Evolutionary conservation across 2,329 filamentous ascomycete genomes (phyloP).

Genomic region (Graphilbum fragrans): DNA sequence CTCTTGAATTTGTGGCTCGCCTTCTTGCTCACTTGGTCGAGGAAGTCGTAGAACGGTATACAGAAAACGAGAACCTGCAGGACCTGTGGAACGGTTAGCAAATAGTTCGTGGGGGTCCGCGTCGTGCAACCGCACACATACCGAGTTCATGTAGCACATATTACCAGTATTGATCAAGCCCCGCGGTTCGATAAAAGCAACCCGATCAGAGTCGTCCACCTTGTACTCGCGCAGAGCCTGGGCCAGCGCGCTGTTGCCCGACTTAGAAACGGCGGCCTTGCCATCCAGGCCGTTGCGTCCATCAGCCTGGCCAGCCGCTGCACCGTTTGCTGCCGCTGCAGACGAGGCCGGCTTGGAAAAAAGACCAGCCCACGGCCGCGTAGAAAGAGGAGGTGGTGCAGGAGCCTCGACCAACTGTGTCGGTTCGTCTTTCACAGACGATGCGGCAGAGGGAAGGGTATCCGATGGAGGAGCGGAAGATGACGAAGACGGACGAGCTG

Average conservation of each 20-base stretch:
- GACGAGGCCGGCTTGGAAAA: conserved; percentile 18
- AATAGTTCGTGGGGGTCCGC: too few relatives aligned
- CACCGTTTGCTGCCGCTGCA: conserved; percentile 13
- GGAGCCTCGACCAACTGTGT: background rate
- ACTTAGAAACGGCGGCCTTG: conserved; percentile 26
- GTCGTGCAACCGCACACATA: too few relatives aligned
- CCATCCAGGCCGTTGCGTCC: conserved; percentile 14
- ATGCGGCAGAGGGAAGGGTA: too few relatives aligned
- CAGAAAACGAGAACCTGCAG: conserved; percentile 93
- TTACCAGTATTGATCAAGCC: conserved; percentile 95
- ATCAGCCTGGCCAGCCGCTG: conserved; percentile 7
- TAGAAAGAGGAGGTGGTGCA: conserved; percentile 11
- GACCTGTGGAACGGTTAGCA: conserved; percentile 21
- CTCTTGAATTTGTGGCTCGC: conserved; percentile 89
- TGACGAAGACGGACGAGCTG: too few relatives aligned
- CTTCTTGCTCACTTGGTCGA: conserved; percentile 75
- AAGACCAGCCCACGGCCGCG: conserved; percentile 25
- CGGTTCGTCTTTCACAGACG: conserved; percentile 1
- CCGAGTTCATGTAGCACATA: conserved; percentile 99
- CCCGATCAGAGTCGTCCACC: conserved; percentile 50
- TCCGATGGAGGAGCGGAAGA: too few relatives aligned
- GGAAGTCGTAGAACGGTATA: conserved; percentile 84
- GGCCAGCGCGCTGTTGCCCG: conserved; percentile 48
- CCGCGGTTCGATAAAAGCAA: conserved; percentile 80
- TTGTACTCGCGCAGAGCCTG: conserved; percentile 68